Evolutionary conservation across 257 asterid species (phyloP).

Genomic region (Scutellaria baicalensis): DNA sequence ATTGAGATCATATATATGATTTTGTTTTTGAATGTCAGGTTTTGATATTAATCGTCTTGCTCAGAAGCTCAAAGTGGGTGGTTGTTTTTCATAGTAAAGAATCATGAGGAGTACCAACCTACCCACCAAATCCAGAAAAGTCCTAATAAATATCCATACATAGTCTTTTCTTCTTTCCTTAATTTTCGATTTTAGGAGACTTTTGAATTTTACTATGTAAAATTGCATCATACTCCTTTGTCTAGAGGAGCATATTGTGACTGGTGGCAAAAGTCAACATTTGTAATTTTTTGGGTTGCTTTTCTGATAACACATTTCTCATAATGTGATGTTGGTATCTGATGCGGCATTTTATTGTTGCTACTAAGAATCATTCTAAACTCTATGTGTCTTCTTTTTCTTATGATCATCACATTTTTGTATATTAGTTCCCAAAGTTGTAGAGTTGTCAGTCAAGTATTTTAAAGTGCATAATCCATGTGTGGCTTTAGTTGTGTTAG

Average conservation of each 20-base stretch:
- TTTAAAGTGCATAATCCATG: background rate
- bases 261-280: background rate
- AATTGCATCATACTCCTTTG: background rate
- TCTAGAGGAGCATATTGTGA: background rate
- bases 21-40: too few species aligned
- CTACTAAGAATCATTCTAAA: background rate
- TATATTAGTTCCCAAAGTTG: slow-evolving; percentile 40
- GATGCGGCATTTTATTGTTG: background rate
- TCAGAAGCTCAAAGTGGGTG: too few species aligned
- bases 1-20: too few species aligned
- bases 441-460: slow-evolving; percentile 26
- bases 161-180: too few species aligned
- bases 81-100: too few species aligned
- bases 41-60: too few species aligned
- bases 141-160: too few species aligned
- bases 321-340: background rate
- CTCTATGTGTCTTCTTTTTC: background rate
- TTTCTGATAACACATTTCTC: background rate
- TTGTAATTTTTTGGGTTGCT: background rate
- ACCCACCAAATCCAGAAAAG: too few species aligned
- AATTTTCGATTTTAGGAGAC: background rate
- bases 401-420: background rate
- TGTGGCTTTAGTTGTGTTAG: background rate
- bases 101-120: too few species aligned
- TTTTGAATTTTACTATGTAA: background rate